These are phyloP conservation scores for Phtheirospermum japonicum DNA, from an alignment of 257 asterid species.

Conservation along the genomic window DNA sequence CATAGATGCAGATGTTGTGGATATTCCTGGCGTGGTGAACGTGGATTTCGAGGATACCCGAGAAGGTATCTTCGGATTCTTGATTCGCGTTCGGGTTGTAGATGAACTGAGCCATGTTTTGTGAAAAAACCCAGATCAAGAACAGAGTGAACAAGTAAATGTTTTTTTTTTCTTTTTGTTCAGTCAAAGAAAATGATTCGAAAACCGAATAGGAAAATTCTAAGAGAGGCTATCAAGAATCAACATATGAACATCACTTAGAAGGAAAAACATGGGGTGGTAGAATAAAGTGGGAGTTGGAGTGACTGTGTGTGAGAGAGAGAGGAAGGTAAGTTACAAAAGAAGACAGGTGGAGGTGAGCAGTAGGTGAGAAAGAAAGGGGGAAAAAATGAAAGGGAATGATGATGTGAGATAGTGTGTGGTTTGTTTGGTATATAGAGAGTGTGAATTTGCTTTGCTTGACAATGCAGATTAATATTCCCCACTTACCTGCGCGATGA, in stretches of 20 bases:
- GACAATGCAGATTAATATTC: slow-evolving; percentile 41
- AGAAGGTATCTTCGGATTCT: slow-evolving; percentile 33
- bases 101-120: slow-evolving; percentile 32
- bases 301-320: too few species aligned
- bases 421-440: slow-evolving; percentile 39
- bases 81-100: slow-evolving; percentile 34
- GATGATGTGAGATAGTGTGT: slow-evolving; percentile 31
- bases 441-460: slow-evolving; percentile 59
- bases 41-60: slow-evolving; percentile 49
- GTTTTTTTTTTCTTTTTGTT: neutral
- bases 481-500: slow-evolving; percentile 37
- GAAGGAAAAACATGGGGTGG: slow-evolving; percentile 30
- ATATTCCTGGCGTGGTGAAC: slow-evolving; percentile 68
- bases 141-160: slow-evolving; percentile 4
- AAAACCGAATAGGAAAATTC: neutral
- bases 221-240: slow-evolving; percentile 10
- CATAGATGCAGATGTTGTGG: slow-evolving; percentile 72
- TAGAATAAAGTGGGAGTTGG: too few species aligned
- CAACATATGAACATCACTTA: slow-evolving; percentile 32
- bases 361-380: too few species aligned
- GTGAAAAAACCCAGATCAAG: slow-evolving; percentile 34
- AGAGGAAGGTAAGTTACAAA: slow-evolving; percentile 1
- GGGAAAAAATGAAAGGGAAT: slow-evolving; percentile 25
- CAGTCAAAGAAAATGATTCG: slow-evolving; percentile 3
- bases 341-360: too few species aligned